Base-by-base conservation (phyloP, 2,329 filamentous ascomycete genomes). In the Westerdykella sp. region DNA sequence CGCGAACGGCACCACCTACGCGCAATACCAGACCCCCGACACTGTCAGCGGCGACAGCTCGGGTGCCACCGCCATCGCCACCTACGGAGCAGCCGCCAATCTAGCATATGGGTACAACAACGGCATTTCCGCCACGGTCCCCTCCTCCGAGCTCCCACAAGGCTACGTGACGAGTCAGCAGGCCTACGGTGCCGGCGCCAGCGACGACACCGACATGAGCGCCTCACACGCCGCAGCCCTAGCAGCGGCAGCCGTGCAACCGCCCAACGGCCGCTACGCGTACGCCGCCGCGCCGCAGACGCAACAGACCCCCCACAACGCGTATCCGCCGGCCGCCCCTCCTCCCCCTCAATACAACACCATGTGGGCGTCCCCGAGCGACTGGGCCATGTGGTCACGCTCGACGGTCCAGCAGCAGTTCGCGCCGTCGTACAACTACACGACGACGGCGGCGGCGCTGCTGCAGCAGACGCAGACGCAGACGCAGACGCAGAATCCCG, bases 391-490 rank as follows among this genome's bases (percentile, higher is more conserved):
- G 37, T 67, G 63, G 61, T 56, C 59, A 22, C 52, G 58, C 44
- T 58, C 57, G 7, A 60, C 62, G 34, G 63, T 57, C 48, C 53
- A 63, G 42, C 55, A 55, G 23, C 54, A 53, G 32, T 37, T 51
- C 25, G 39, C 51, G 39, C 54, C 58, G 25, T 49, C 56, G 12
- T 55, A 58, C 25, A 62, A 67, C 21, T 66, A 64, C 40, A 51
- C 68, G n/a, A 65, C 65, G 44, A 64, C 61, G 18, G 66, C 67
- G 22, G 67, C 56, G 18, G 66, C 66, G 1, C 58, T 69, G 23
- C 66, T 69, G 56, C 59, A n/a, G n/a, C n/a, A n/a, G n/a, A n/a
- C n/a, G n/a, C n/a, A n/a, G n/a, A n/a, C n/a, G n/a, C n/a, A n/a
- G n/a, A n/a, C n/a, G n/a, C 18, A 21, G n/a, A 21, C 50, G 31